Base-by-base conservation (phyloP, 1,139 yeast species). In the Wickerhamomyces sp. region DNA sequence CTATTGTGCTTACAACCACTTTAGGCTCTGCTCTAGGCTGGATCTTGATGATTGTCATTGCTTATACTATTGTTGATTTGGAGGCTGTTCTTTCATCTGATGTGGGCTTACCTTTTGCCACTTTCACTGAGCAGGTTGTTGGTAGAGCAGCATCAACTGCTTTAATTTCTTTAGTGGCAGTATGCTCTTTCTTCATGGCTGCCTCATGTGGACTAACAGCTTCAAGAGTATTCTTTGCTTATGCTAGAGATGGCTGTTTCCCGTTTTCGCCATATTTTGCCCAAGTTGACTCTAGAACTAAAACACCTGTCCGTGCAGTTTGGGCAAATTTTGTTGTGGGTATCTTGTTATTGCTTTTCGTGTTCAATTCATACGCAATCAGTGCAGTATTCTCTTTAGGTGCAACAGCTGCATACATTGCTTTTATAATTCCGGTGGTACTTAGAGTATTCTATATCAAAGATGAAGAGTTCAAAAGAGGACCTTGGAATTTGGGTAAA, bases 341-440 rank as follows among this genome's bases (percentile, higher is more conserved):
- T 28, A 74, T 76, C 53, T 66, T 78, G 22, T 62, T 76, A 27
- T 66, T 82, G 44, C 67, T 79, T 40, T 66, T 80, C 45, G 69
- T 81, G 55, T 80, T 82, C 62, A 84, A 83, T 25, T 78, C 73
- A 41, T 69, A 75, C 13, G 85, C 89, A 32, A 78, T 83, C 51
- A 82, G 79, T 31, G 90, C 92, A 35, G 78, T 81, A 41, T 83
- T 83, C 63, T 79, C 86, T 1, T 86, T 82, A 29, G 88, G 88
- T 38, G 90, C 88, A 40, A 81, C 81, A 55, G 76, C 85, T 15
- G 81, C 86, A 0, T 81, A 81, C 53, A 71, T 81, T 45, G 81
- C 89, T 1, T 82, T 82, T 58, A 71, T 78, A n/a, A 65, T 78
- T 51, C 90, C 90, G 18, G 76, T 83, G 13, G 57, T 77, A 5